A percentile compares a stretch with the other conserved stretches of the same genome.
These are phyloP conservation scores for Acanthamoeba royreba DNA, from an alignment of 208 protist genomes.

Conservation along the genomic window DNA sequence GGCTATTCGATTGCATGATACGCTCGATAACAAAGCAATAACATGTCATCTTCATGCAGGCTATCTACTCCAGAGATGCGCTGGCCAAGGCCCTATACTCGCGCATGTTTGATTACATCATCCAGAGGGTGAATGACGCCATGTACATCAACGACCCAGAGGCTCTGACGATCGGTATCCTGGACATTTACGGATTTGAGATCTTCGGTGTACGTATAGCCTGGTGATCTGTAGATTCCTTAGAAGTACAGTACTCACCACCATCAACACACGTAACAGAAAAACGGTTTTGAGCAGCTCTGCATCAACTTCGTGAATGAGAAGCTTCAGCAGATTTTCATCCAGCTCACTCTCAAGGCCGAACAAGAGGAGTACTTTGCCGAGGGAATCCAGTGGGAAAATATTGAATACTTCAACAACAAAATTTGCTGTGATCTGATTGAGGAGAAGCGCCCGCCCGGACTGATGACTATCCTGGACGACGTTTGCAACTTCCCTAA, in stretches of 20 bases:
- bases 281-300: constrained; percentile 45
- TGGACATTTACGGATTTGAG: constrained; percentile 93
- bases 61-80: constrained; percentile 84
- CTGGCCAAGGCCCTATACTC: constrained; percentile 93
- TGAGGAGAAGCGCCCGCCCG: constrained; percentile 74
- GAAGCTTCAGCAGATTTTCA: constrained; percentile 98
- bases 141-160: constrained; percentile 60
- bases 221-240: background rate
- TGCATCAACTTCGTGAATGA: constrained; percentile 89
- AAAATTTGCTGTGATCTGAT: constrained; percentile 90
- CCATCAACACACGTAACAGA: background rate
- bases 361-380: constrained; percentile 94
- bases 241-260: background rate
- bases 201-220: constrained; percentile 56
- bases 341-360: constrained; percentile 93
- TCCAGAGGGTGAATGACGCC: constrained; percentile 88
- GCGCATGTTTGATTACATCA: constrained; percentile 93
- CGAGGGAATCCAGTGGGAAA: constrained; percentile 93
- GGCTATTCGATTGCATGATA: background rate
- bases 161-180: constrained; percentile 87
- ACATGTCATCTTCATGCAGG: background rate
- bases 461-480: constrained; percentile 58
- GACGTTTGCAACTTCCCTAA: constrained; percentile 93
- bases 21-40: background rate
- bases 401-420: constrained; percentile 96